A percentile compares a stretch with the other conserved stretches of the same genome.
These are phyloP conservation scores for Starmerella asiatica DNA, from an alignment of 805 yeast species.

Conservation along the genomic window DNA sequence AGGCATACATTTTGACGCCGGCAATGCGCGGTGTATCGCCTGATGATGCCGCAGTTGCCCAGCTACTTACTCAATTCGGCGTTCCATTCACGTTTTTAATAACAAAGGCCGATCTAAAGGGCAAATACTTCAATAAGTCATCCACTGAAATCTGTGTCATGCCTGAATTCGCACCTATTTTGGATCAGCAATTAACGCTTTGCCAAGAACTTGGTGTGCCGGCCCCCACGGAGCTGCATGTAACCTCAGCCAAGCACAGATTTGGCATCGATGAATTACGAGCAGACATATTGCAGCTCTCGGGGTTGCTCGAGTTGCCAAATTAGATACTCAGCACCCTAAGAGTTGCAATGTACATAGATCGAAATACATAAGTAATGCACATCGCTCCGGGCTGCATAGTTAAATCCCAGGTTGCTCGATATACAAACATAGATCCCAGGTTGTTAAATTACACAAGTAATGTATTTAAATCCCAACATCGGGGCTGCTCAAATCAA, in stretches of 20 bases:
- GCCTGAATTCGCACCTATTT: not conserved
- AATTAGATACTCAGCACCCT: slow-evolving; percentile 6
- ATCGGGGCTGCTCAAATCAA: too few relatives aligned
- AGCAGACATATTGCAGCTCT: slow-evolving; percentile 17
- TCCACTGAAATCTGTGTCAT: not conserved
- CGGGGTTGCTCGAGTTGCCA: slow-evolving; percentile 17
- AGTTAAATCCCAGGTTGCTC: too few relatives aligned
- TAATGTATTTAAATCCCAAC: too few relatives aligned
- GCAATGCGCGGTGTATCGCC: slow-evolving; percentile 43
- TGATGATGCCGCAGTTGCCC: slow-evolving; percentile 43
- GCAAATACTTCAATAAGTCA: not conserved
- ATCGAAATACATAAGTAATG: too few relatives aligned
- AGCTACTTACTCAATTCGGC: slow-evolving; percentile 40
- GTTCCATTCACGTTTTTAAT: slow-evolving; percentile 60
- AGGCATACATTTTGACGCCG: slow-evolving; percentile 50
- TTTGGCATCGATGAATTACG: slow-evolving; percentile 24
- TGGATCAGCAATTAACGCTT: slow-evolving; percentile 5
- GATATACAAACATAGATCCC: too few relatives aligned
- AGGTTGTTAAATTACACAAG: too few relatives aligned
- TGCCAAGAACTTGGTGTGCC: slow-evolving; percentile 6
- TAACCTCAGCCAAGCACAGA: slow-evolving; percentile 18
- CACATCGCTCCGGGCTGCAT: too few relatives aligned
- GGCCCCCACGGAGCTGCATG: slow-evolving; percentile 27
- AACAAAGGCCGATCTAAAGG: slow-evolving; percentile 52
- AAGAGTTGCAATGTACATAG: not conserved